Percentiles rank a stretch among this genome's conserved stretches.
These are phyloP conservation scores for Candida sphagnicola DNA, from an alignment of 805 yeast species.

Conservation along the genomic window DNA sequence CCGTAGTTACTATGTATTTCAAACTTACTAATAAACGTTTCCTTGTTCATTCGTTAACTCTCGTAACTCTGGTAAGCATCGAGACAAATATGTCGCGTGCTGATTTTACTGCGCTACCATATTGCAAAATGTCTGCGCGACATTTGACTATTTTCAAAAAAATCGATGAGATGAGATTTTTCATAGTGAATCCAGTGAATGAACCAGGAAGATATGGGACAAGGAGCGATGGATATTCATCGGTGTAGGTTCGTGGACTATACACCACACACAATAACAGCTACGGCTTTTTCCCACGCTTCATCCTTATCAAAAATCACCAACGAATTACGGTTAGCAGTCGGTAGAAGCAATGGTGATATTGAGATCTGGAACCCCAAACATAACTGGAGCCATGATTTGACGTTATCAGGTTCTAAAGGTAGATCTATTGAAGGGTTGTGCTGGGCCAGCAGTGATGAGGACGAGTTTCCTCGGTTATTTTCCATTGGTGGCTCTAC, in stretches of 20 bases:
- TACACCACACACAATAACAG: conserved; percentile 78
- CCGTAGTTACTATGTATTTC: too few relatives aligned
- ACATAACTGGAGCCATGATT: conserved; percentile 76
- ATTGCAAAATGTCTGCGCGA: background rate
- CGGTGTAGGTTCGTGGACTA: conserved; percentile 90
- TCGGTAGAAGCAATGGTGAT: conserved; percentile 92
- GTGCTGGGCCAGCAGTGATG: conserved; percentile 62
- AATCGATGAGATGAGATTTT: conserved; percentile 3
- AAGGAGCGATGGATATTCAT: conserved; percentile 63
- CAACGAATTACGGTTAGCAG: conserved; percentile 69
- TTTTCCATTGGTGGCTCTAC: conserved; percentile 96
- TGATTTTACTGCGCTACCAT: conserved; percentile 6
- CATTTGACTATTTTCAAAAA: background rate
- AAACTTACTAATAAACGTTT: too few relatives aligned
- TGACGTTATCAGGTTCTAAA: conserved; percentile 66
- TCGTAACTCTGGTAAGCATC: background rate
- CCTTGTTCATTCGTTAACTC: too few relatives aligned
- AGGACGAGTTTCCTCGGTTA: conserved; percentile 65
- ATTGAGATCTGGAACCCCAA: conserved; percentile 94
- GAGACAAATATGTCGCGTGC: background rate
- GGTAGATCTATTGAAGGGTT: conserved; percentile 88
- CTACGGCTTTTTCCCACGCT: conserved; percentile 69
- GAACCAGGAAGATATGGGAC: background rate
- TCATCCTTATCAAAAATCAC: conserved; percentile 42
- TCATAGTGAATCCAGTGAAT: background rate